Conservation (phyloP, 768 basidiomycete species). For the Lentinula detonsa region DNA sequence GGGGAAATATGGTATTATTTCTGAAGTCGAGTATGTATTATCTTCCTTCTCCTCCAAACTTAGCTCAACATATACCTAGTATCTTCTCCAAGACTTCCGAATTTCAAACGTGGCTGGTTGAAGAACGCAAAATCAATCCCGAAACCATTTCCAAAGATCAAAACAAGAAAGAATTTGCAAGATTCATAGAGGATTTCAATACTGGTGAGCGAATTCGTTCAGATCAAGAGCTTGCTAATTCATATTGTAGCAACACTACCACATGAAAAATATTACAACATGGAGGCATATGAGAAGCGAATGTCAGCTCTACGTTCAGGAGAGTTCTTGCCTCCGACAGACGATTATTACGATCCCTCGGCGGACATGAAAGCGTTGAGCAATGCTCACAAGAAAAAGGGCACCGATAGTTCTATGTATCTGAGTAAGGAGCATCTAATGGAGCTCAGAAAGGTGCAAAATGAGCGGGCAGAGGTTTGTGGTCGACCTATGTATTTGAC, state of each 20-base stretch:
- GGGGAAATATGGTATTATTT: constrained; percentile 89
- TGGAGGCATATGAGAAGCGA: constrained; percentile 76
- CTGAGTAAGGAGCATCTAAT: constrained; percentile 74
- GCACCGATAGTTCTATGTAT: constrained; percentile 64
- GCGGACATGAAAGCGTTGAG: constrained; percentile 79
- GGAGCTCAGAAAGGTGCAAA: constrained; percentile 79
- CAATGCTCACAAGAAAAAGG: constrained; percentile 63
- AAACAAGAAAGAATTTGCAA: constrained; percentile 77
- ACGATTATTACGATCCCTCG: constrained; percentile 74
- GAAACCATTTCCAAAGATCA: constrained; percentile 85
- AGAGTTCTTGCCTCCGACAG: constrained; percentile 66
- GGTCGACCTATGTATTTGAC: background rate
- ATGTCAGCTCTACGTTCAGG: constrained; percentile 85
- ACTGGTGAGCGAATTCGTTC: constrained; percentile 43
- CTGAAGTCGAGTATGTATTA: constrained; percentile 70
- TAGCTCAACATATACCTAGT: constrained; percentile 30
- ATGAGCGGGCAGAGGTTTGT: constrained; percentile 75
- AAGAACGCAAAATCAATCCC: constrained; percentile 87
- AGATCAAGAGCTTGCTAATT: background rate
- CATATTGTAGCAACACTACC: constrained; percentile 69
- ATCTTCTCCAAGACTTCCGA: constrained; percentile 80
- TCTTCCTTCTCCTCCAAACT: background rate
- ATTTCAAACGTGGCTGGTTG: constrained; percentile 89
- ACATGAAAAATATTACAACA: constrained; percentile 93
- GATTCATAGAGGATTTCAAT: constrained; percentile 81